Percentiles rank a stretch among this genome's conserved stretches.
phyloP scores from a whole-genome alignment of 495 filamentous ascomycete species.

The Glutinoglossum americanum region DNA sequence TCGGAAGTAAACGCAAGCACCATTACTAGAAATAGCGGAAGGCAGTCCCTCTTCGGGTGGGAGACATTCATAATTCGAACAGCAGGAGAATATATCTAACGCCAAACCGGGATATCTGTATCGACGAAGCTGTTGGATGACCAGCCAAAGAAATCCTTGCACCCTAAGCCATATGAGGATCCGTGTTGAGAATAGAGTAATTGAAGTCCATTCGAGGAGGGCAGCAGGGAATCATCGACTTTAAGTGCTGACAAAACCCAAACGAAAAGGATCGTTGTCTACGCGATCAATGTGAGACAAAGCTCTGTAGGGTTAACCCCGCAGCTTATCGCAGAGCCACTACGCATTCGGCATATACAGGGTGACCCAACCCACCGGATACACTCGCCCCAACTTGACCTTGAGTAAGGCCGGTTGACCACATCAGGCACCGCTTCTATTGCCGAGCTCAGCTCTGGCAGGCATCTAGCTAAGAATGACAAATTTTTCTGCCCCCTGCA shows the following conservation, averaged over 20 bases:
- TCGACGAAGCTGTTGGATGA: too few relatives aligned
- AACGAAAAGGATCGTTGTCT: background rate
- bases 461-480: background rate
- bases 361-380: background rate
- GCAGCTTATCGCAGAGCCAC: too few relatives aligned
- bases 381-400: background rate
- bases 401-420: background rate
- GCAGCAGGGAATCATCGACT: background rate
- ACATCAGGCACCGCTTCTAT: background rate
- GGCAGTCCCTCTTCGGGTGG: too few relatives aligned
- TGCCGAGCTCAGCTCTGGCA: background rate
- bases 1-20: background rate
- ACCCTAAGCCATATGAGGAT: too few relatives aligned
- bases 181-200: background rate
- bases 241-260: background rate
- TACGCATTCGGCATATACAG: background rate
- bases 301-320: background rate
- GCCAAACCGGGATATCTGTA: too few relatives aligned
- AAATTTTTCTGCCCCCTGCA: background rate
- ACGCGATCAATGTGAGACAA: background rate
- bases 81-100: too few relatives aligned
- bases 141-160: too few relatives aligned
- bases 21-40: background rate
- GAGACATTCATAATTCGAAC: too few relatives aligned
- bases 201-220: background rate